These are phyloP conservation scores for Penicillium sp. DNA, from an alignment of 2,329 filamentous ascomycete genomes.

Conservation along the genomic window DNA sequence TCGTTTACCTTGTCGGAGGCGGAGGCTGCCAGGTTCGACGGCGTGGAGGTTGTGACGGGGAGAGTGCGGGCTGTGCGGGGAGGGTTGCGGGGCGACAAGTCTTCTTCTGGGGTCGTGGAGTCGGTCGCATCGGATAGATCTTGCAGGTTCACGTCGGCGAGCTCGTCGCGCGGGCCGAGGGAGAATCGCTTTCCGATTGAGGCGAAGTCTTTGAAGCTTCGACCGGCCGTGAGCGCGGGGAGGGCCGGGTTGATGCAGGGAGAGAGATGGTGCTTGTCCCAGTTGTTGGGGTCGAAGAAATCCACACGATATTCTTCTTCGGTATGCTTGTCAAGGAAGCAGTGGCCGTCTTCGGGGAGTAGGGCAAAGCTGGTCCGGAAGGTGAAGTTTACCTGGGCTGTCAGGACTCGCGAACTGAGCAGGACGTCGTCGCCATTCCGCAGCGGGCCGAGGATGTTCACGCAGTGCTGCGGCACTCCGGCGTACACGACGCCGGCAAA, in stretches of 20 bases:
- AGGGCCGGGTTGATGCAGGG: conserved; percentile 71
- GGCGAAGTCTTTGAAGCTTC: conserved; percentile 37
- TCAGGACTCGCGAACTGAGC: conserved; percentile 78
- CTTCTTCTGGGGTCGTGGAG: conserved; percentile 16
- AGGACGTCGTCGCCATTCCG: conserved; percentile 91
- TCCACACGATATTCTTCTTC: conserved; percentile 77
- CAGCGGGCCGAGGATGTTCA: conserved; percentile 87
- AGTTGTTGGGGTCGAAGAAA: conserved; percentile 76
- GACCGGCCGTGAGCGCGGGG: conserved; percentile 51
- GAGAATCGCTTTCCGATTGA: conserved; percentile 42
- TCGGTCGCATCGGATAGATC: conserved; percentile 14
- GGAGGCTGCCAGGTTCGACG: conserved; percentile 10
- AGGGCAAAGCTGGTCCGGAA: conserved; percentile 82
- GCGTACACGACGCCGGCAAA: conserved; percentile 84
- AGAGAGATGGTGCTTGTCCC: conserved; percentile 74
- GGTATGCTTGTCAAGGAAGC: conserved; percentile 80
- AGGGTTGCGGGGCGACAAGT: conserved; percentile 2
- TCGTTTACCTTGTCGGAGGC: conserved; percentile 15
- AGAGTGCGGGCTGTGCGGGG: conserved; percentile 2
- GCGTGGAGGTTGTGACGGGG: conserved; percentile 10
- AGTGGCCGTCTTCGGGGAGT: conserved; percentile 79
- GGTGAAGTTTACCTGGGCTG: conserved; percentile 89
- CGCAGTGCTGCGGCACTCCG: conserved; percentile 77
- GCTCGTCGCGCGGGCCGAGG: conserved; percentile 19
- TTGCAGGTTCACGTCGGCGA: conserved; percentile 14